phyloP scores from a whole-genome alignment of 2,329 filamentous ascomycete species.

The Aspergillus sp. region DNA sequence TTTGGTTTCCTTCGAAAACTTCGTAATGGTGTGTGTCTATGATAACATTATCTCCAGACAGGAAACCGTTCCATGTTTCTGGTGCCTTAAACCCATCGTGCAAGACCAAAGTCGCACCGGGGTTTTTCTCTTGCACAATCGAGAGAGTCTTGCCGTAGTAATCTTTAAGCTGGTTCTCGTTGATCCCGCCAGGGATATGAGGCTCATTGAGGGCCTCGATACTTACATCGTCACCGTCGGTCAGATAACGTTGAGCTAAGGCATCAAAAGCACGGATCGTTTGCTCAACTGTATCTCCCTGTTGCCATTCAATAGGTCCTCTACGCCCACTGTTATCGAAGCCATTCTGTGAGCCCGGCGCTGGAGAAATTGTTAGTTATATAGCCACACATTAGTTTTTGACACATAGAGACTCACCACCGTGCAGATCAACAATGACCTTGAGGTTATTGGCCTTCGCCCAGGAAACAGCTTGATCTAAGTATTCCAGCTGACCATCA shows the following conservation, averaged over 20 bases:
- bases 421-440: conserved; percentile 68
- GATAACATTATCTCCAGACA: conserved; percentile 55
- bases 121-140: conserved; percentile 45
- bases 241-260: conserved; percentile 58
- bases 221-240: conserved; percentile 59
- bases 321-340: conserved; percentile 64
- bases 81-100: conserved; percentile 50
- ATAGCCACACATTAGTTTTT: not conserved
- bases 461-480: conserved; percentile 60
- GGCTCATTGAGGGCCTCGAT: conserved; percentile 50
- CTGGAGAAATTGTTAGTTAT: conserved; percentile 28
- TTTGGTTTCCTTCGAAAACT: conserved; percentile 55
- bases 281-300: conserved; percentile 33
- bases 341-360: conserved; percentile 64
- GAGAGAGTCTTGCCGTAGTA: conserved; percentile 58
- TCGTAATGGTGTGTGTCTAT: conserved; percentile 71
- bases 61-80: conserved; percentile 61
- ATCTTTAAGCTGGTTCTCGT: conserved; percentile 48
- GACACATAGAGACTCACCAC: conserved; percentile 46
- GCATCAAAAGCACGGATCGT: conserved; percentile 56
- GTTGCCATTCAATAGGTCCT: conserved; percentile 40
- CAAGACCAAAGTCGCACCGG: conserved; percentile 54
- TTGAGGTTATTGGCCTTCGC: conserved; percentile 59
- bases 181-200: conserved; percentile 38
- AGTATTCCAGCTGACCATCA: conserved; percentile 58